Evolutionary conservation across 768 basidiomycete species (phyloP).

Genomic region (Suillus subalutaceus): DNA sequence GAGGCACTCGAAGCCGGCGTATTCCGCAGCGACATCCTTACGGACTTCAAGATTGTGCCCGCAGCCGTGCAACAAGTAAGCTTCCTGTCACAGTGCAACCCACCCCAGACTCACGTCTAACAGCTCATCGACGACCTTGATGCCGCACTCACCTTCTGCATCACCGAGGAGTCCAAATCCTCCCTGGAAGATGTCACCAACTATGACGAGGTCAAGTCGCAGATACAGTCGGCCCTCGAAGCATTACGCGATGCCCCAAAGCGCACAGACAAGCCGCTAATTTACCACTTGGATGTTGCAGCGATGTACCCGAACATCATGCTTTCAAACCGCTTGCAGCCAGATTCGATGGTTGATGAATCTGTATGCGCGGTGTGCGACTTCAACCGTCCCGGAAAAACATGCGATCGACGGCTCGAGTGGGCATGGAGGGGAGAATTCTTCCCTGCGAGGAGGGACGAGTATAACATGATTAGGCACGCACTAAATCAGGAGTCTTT

Average conservation of each 20-base stretch:
- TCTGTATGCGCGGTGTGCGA: conserved; percentile 97
- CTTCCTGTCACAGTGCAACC: conserved; percentile 3
- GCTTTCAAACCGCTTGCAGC: conserved; percentile 98
- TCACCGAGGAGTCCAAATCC: conserved; percentile 81
- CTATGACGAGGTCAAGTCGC: conserved; percentile 87
- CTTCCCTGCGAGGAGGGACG: conserved; percentile 96
- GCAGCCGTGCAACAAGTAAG: conserved; percentile 74
- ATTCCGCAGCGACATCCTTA: conserved; percentile 92
- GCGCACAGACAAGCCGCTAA: conserved; percentile 89
- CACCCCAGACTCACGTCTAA: not conserved
- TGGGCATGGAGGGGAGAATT: conserved; percentile 99
- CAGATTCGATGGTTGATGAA: conserved; percentile 97
- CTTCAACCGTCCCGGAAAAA: conserved; percentile 94
- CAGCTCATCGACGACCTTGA: conserved; percentile 95
- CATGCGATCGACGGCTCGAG: conserved; percentile 88
- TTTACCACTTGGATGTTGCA: conserved; percentile 98
- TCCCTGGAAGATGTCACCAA: conserved; percentile 87
- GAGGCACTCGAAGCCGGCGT: conserved; percentile 98
- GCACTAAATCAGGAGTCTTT: conserved; percentile 95
- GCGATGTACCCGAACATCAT: conserved; percentile 99
- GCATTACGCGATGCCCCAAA: conserved; percentile 89
- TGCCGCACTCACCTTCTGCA: conserved; percentile 86
- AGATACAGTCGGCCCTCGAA: conserved; percentile 80
- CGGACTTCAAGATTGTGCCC: conserved; percentile 94
- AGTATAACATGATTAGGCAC: conserved; percentile 98